Conservation (phyloP, 2,329 filamentous ascomycete genomes). For the Acrocalymma vagum region DNA sequence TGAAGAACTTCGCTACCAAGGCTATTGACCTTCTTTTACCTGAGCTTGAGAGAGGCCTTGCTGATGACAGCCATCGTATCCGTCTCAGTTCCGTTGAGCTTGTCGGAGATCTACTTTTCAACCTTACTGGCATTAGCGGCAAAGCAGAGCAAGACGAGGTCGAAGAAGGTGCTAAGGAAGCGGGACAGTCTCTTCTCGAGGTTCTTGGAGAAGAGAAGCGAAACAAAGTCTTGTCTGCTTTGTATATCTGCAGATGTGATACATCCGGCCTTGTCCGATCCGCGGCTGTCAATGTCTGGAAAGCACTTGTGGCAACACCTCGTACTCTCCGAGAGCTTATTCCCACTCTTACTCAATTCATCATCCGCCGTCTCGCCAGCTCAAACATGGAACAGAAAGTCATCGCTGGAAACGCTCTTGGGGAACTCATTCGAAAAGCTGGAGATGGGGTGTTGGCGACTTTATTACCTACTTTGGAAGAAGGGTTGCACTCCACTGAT, state of each 20-base stretch:
- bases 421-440: conserved; percentile 95
- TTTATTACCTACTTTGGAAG: conserved; percentile 88
- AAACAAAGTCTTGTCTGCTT: conserved; percentile 94
- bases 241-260: conserved; percentile 98
- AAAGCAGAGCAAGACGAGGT: conserved; percentile 79
- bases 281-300: conserved; percentile 94
- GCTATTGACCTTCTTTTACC: conserved; percentile 93
- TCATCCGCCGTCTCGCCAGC: conserved; percentile 92
- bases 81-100: conserved; percentile 97
- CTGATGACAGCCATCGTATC: conserved; percentile 97
- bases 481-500: conserved; percentile 89
- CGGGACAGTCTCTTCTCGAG: conserved; percentile 91
- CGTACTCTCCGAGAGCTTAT: conserved; percentile 94
- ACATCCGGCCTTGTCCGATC: conserved; percentile 90
- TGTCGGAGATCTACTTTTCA: conserved; percentile 96
- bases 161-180: conserved; percentile 83
- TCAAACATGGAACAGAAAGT: conserved; percentile 99
- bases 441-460: conserved; percentile 91
- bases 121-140: conserved; percentile 90
- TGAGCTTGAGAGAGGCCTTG: conserved; percentile 92
- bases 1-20: conserved; percentile 97
- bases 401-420: conserved; percentile 95
- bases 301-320: conserved; percentile 91
- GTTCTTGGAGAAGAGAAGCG: conserved; percentile 94
- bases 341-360: conserved; percentile 90